Conservation (phyloP, 129 eudicot species). For the Escallonia herrerae region DNA sequence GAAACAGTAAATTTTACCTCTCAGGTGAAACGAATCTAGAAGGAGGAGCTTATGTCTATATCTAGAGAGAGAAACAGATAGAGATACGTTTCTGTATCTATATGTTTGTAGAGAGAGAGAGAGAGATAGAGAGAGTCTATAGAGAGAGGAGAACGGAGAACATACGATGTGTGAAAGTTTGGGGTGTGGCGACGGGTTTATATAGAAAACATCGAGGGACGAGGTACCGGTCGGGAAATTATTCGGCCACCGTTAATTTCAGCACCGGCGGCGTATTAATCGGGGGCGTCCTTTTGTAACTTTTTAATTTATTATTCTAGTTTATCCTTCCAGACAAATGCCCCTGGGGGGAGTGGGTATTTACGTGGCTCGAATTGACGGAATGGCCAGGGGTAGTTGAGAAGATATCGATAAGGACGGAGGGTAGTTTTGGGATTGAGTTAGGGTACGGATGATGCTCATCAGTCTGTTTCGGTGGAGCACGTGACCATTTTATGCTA, state of each 20-base stretch:
- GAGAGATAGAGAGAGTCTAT: constrained; percentile 1
- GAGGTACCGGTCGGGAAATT: constrained; percentile 4
- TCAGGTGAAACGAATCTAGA: neutral
- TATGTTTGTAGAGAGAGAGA: constrained; percentile 10
- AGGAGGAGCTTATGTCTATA: neutral
- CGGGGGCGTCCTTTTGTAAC: constrained; percentile 1
- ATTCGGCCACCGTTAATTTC: constrained; percentile 22
- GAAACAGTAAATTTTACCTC: no score
- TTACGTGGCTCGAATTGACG: neutral
- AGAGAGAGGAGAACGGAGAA: no score
- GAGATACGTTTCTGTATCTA: no score
- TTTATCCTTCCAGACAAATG: neutral
- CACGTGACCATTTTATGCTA: no score
- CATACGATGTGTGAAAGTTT: constrained; percentile 8
- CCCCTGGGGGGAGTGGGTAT: neutral
- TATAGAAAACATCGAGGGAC: constrained; percentile 31
- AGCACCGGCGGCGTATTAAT: constrained; percentile 10
- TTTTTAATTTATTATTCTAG: neutral
- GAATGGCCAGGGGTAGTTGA: neutral
- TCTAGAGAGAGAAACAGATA: neutral
- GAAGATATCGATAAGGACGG: neutral
- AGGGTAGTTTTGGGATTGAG: neutral
- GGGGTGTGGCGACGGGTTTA: constrained; percentile 25
- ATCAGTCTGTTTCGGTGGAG: neutral
- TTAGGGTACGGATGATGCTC: neutral